Evolutionary conservation across 805 yeast genomes (phyloP), one percentile per base, ranked within the genome.

Genomic region (Cyberlindnera maritima): DNA sequence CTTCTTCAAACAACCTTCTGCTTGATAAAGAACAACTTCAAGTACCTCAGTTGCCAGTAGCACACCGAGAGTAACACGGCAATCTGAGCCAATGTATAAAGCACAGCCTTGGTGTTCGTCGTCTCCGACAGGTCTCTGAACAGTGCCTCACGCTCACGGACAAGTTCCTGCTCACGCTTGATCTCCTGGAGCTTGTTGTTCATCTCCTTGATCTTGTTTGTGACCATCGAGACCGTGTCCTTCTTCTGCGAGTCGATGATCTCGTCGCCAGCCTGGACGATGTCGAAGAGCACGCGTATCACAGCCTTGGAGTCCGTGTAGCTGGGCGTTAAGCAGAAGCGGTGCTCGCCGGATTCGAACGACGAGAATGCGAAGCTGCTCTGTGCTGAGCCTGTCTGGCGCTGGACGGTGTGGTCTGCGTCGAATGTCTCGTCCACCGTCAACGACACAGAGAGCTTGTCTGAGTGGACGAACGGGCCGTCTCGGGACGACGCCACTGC

Each of bases 331-430:
- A 90, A 70, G 68, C 97, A 90, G 58, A 91, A 75, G 58, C 76
- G 75, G 72, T 90, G 97, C 63, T 87, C 95, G 33, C 97, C 97
- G 11, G 84, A 71, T 44, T 86, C 96, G 39, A 81, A 69, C 1
- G 97, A 86, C 12, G 91, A 84, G 71, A 88, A 90, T 26, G 90
- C 76, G 65, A 88, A 86, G 51, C 83, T 83, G 14, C 89, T 87
- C 34, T 64, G 66, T 12, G 87, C 69, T 2, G 74, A 55, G 23
- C 82, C 79, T 59, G 74, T 79, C 64, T 88, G 96, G 49, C 74
- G 65, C 32, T 82, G 83, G 21, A 89, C 96, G 48, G 83, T 74
- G 65, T 91, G 92, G 65, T 86, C 79, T 62, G 83, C 81, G 67
- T 89, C 96, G 59, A 91, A 91, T 3, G 86, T 78, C 67, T 87